These are phyloP conservation scores for Gossypium turneri DNA, from an alignment of 345 rosid species.

Conservation along the genomic window DNA sequence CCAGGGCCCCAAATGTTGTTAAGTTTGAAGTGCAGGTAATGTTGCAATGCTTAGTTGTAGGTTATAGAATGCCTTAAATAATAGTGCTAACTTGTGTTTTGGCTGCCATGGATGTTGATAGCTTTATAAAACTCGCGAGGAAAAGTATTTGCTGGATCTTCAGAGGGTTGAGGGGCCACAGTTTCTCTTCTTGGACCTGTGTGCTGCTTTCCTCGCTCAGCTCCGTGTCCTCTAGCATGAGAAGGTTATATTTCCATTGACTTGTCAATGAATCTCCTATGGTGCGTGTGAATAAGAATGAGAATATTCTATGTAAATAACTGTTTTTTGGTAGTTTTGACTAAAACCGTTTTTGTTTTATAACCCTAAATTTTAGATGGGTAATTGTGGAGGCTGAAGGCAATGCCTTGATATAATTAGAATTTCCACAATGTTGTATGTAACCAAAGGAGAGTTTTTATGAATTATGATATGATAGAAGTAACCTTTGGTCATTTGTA, in stretches of 20 bases:
- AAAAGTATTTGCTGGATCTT: constrained; percentile 82
- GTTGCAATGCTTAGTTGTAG: background rate
- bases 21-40: constrained; percentile 94
- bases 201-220: constrained; percentile 84
- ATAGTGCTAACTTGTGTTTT: background rate
- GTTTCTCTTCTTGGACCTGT: constrained; percentile 85
- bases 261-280: constrained; percentile 13
- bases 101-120: constrained; percentile 26
- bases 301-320: constrained; percentile 27
- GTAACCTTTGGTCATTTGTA: background rate
- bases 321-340: background rate
- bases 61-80: background rate
- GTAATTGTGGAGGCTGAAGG: constrained; percentile 22
- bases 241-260: constrained; percentile 15
- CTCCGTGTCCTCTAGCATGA: constrained; percentile 60
- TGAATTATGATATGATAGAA: constrained; percentile 4
- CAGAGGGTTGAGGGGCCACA: constrained; percentile 87
- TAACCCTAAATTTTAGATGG: constrained; percentile 31
- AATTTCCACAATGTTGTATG: constrained; percentile 14
- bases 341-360: background rate
- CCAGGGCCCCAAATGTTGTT: constrained; percentile 57
- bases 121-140: constrained; percentile 87
- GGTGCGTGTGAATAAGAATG: constrained; percentile 32
- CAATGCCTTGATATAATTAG: constrained; percentile 8
- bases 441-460: constrained; percentile 5